These are phyloP conservation scores for Eutrema japonicum DNA, from an alignment of 345 rosid species.

Conservation along the genomic window DNA sequence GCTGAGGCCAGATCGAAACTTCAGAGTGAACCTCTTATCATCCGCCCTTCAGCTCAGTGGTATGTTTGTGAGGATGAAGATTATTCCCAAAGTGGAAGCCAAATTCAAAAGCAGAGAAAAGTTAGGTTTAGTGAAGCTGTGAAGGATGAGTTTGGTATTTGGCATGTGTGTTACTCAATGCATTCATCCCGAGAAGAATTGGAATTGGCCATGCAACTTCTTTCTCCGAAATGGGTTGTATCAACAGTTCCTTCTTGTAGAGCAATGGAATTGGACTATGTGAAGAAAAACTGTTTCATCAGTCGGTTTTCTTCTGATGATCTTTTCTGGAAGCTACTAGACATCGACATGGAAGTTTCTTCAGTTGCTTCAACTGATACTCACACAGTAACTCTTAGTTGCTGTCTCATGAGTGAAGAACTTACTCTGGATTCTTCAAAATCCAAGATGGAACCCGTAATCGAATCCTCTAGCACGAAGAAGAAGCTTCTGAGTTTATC, in stretches of 20 bases:
- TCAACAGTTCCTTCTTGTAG: conserved; percentile 79
- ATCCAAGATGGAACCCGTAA: conserved; percentile 36
- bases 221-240: conserved; percentile 78
- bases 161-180: conserved; percentile 93
- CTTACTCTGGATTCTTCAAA: conserved; percentile 40
- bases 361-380: conserved; percentile 38
- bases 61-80: conserved; percentile 73
- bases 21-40: conserved; percentile 72
- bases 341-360: conserved; percentile 55
- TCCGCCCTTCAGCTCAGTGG: conserved; percentile 89
- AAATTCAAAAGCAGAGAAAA: conserved; percentile 47
- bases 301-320: conserved; percentile 53
- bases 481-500: conserved; percentile 49
- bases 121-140: conserved; percentile 65
- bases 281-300: conserved; percentile 56
- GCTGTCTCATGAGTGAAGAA: conserved; percentile 44
- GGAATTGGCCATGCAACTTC: conserved; percentile 72
- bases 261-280: conserved; percentile 80
- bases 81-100: conserved; percentile 41
- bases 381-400: conserved; percentile 20
- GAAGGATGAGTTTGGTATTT: conserved; percentile 75
- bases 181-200: conserved; percentile 86
- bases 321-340: conserved; percentile 81
- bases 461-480: conserved; percentile 37
- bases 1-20: conserved; percentile 66